These are phyloP conservation scores for Aspergillus nidulans DNA, from an alignment of 495 filamentous ascomycete genomes.

Conservation along the genomic window DNA sequence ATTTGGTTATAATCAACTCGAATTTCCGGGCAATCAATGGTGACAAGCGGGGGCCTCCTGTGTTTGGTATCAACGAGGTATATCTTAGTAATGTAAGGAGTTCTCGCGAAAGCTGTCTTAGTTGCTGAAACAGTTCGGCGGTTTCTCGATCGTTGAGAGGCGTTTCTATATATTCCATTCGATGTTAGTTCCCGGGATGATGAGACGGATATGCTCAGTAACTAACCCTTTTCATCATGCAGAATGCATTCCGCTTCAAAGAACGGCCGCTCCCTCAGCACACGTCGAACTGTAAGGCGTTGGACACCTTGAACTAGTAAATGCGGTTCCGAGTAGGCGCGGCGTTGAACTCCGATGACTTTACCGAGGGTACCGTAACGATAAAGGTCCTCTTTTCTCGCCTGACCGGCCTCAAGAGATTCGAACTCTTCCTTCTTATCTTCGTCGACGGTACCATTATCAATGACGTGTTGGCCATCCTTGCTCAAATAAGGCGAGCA, in stretches of 20 bases:
- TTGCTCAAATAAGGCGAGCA: conserved; percentile 62
- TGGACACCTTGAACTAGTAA: conserved; percentile 81
- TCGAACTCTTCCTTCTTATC: conserved; percentile 36
- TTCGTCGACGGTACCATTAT: conserved; percentile 41
- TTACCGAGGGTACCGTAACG: conserved; percentile 72
- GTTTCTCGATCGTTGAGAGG: conserved; percentile 51
- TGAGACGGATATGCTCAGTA: conserved; percentile 13
- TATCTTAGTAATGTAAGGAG: conserved; percentile 74
- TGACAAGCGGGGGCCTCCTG: conserved; percentile 56
- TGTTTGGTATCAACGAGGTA: conserved; percentile 66
- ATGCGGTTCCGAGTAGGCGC: conserved; percentile 70
- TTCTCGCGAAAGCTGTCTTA: conserved; percentile 80
- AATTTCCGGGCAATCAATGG: conserved; percentile 80
- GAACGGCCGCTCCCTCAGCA: conserved; percentile 74
- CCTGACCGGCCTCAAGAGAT: conserved; percentile 53
- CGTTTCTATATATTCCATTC: conserved; percentile 29
- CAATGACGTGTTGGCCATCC: conserved; percentile 66
- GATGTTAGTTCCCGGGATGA: background rate
- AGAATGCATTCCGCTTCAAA: conserved; percentile 72
- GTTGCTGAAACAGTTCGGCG: conserved; percentile 65
- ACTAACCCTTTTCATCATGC: conserved; percentile 57
- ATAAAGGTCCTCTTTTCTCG: conserved; percentile 68
- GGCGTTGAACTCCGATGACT: conserved; percentile 77
- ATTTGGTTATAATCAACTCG: conserved; percentile 76
- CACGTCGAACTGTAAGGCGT: conserved; percentile 68